Percentiles rank a stretch among this genome's conserved stretches.
These are phyloP conservation scores for Fusarium pilosicola DNA, from an alignment of 2,329 filamentous ascomycete genomes.

Conservation along the genomic window DNA sequence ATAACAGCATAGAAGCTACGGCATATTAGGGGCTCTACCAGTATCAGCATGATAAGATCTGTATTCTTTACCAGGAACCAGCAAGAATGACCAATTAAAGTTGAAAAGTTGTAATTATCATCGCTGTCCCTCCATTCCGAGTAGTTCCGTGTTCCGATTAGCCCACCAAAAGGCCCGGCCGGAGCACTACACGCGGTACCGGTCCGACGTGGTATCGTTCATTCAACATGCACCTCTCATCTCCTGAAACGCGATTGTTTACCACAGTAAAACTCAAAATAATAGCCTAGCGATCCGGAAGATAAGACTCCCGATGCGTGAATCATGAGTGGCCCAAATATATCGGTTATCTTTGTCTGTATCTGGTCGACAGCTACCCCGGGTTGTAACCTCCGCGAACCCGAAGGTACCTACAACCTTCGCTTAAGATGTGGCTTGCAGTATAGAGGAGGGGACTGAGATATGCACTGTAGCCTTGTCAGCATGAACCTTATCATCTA, in stretches of 20 bases:
- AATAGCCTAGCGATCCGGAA: neutral
- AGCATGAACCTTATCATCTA: neutral
- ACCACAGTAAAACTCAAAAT: neutral
- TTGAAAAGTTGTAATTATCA: rapidly evolving
- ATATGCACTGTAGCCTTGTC: neutral
- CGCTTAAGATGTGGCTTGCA: neutral
- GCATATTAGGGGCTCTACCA: neutral
- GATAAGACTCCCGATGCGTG: neutral
- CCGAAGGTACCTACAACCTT: neutral
- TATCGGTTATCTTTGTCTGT: neutral
- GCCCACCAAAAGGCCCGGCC: neutral
- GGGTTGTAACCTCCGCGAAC: neutral
- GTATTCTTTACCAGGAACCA: neutral
- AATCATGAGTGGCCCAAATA: neutral
- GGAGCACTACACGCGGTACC: neutral
- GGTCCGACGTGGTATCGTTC: neutral
- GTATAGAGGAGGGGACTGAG: neutral
- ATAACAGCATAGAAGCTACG: neutral
- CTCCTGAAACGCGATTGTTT: neutral
- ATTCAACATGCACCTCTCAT: neutral
- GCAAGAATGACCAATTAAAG: neutral
- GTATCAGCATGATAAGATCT: neutral
- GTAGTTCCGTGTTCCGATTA: neutral
- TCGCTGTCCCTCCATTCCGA: neutral
- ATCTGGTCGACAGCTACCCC: neutral